Conservation (phyloP, 441 rosid species). For the Erysimum cheiri region DNA sequence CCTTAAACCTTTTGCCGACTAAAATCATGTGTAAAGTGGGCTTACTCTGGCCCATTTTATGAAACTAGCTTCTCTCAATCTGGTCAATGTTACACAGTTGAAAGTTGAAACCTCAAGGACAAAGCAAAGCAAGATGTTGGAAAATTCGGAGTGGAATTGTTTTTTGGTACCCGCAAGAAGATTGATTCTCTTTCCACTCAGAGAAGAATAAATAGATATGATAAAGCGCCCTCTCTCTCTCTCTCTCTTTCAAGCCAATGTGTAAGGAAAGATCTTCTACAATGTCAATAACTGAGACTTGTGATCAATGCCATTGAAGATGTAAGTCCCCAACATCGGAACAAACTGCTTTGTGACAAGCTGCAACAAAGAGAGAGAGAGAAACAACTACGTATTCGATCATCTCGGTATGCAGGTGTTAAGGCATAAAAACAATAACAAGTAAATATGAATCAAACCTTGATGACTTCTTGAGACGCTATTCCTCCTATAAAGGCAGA, state of each 20-base stretch:
- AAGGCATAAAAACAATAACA: background rate
- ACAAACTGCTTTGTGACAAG: slow-evolving; percentile 91
- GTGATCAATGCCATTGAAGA: slow-evolving; percentile 96
- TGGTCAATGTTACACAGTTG: slow-evolving; percentile 8
- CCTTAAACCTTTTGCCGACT: slow-evolving; percentile 19
- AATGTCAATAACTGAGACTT: slow-evolving; percentile 74
- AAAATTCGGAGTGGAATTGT: background rate
- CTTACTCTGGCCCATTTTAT: slow-evolving; percentile 23
- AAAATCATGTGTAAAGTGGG: slow-evolving; percentile 12
- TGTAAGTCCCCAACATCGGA: slow-evolving; percentile 84
- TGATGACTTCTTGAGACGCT: slow-evolving; percentile 95
- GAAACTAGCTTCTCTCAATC: slow-evolving; percentile 4
- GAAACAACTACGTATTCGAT: background rate
- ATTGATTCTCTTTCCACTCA: background rate
- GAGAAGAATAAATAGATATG: background rate
- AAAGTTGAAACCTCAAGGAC: background rate
- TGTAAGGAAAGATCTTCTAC: slow-evolving; percentile 42
- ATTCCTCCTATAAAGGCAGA: slow-evolving; percentile 94
- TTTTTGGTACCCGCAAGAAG: background rate
- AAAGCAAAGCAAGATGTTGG: slow-evolving; percentile 4
- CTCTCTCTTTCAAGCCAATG: slow-evolving; percentile 24
- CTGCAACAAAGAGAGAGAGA: slow-evolving; percentile 49
- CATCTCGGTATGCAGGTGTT: background rate
- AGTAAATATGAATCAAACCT: slow-evolving; percentile 55
- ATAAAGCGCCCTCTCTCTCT: slow-evolving; percentile 22